Conservation (phyloP, 1,284 basidiomycete species). For the Ceratobasidium theobromae region DNA sequence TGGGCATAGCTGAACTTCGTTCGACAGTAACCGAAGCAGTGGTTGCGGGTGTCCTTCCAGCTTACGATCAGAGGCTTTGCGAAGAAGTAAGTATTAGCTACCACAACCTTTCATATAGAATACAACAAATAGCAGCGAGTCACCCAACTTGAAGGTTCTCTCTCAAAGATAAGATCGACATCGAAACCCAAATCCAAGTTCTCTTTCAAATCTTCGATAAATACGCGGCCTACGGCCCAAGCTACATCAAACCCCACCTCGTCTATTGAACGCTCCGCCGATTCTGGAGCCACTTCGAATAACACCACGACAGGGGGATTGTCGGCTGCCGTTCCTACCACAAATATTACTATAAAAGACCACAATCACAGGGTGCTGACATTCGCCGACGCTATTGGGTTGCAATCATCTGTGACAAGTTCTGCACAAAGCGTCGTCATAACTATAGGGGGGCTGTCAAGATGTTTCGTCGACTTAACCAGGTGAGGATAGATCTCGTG, state of each 20-base stretch:
- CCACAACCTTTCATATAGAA: neutral
- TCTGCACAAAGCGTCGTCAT: slow-evolving; percentile 4
- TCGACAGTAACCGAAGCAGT: slow-evolving; percentile 16
- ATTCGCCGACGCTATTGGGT: neutral
- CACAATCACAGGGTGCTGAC: neutral
- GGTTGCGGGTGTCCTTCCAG: neutral
- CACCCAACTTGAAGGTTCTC: slow-evolving; percentile 4
- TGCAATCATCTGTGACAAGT: neutral
- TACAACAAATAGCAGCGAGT: neutral
- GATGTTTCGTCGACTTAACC: slow-evolving; percentile 17
- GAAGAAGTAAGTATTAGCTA: neutral
- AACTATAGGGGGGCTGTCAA: slow-evolving; percentile 1
- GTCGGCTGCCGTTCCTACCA: neutral
- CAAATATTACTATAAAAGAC: neutral
- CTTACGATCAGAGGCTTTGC: slow-evolving; percentile 26
- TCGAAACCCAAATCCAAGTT: slow-evolving; percentile 29
- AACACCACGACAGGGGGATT: too few species aligned
- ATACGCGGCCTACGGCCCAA: neutral
- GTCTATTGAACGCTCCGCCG: too few species aligned
- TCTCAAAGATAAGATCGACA: neutral
- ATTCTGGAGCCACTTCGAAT: too few species aligned
- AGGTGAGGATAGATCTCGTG: neutral
- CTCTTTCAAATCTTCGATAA: slow-evolving; percentile 13
- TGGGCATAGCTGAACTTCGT: slow-evolving; percentile 1
- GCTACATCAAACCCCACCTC: neutral